phyloP scores from a whole-genome alignment of 768 basidiomycete species.

The Boletales sp. region DNA sequence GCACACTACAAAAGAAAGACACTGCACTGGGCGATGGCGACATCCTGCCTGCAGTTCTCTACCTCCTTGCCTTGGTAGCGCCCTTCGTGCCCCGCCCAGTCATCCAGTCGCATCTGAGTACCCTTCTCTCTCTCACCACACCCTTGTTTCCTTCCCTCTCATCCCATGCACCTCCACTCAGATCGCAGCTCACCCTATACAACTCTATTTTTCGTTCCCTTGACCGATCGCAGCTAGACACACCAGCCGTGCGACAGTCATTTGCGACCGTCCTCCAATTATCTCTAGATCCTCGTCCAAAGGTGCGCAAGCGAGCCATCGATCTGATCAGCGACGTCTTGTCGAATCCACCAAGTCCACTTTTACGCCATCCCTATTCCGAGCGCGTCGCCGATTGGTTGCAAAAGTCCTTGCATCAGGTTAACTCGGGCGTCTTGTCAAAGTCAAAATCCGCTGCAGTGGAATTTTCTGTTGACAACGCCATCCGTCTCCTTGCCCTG shows the following conservation, averaged over 20 bases:
- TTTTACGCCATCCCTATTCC: constrained; percentile 81
- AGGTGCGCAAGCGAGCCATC: constrained; percentile 88
- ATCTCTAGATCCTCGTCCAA: constrained; percentile 84
- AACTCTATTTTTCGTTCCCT: constrained; percentile 65
- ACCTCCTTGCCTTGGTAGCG: constrained; percentile 32
- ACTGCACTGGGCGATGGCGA: constrained; percentile 69
- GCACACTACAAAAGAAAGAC: constrained; percentile 63
- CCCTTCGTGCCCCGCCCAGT: constrained; percentile 70
- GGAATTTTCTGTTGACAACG: constrained; percentile 61
- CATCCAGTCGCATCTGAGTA: constrained; percentile 69
- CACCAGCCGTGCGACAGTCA: constrained; percentile 65
- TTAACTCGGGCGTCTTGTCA: constrained; percentile 55
- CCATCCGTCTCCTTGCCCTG: constrained; percentile 74
- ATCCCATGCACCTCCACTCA: constrained; percentile 70
- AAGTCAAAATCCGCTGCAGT: constrained; percentile 56
- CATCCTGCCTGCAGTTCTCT: constrained; percentile 32
- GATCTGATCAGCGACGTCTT: constrained; percentile 82
- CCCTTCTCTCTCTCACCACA: constrained; percentile 68
- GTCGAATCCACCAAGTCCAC: constrained; percentile 70
- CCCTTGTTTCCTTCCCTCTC: constrained; percentile 71
- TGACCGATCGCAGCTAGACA: constrained; percentile 68
- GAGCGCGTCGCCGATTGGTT: constrained; percentile 80
- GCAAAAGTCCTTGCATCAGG: constrained; percentile 60
- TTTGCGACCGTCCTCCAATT: constrained; percentile 85
- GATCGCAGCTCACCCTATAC: constrained; percentile 83